Conservation (phyloP, 306 rosid species). For the Cicer arietinum region DNA sequence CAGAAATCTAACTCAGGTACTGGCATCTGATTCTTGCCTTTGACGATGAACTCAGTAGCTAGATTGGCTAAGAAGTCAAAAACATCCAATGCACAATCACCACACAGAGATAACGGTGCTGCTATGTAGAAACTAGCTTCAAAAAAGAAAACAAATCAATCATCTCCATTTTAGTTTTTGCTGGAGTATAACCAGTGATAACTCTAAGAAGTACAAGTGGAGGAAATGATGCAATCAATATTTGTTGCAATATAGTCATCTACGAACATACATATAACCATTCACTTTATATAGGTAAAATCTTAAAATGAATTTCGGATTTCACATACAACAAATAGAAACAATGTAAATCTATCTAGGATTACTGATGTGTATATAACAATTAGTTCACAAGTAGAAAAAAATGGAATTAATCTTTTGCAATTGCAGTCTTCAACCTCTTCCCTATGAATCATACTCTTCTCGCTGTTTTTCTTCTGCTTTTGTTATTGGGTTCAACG, state of each 20-base stretch:
- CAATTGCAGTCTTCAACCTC: slow-evolving; percentile 11
- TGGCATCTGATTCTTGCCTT: slow-evolving; percentile 70
- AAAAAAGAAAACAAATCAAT: slow-evolving; percentile 52
- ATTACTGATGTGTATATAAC: slow-evolving; percentile 2
- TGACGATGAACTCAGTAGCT: slow-evolving; percentile 67
- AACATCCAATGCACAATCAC: slow-evolving; percentile 66
- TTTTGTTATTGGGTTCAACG: slow-evolving; percentile 19
- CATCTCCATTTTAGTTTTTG: slow-evolving; percentile 36
- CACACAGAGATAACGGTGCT: slow-evolving; percentile 86
- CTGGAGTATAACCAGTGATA: slow-evolving; percentile 32
- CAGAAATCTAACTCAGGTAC: slow-evolving; percentile 58
- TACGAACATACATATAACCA: slow-evolving; percentile 6
- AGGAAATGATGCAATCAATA: slow-evolving; percentile 16
- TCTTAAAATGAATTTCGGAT: slow-evolving; percentile 20
- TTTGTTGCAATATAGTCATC: background rate
- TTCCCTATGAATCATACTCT: background rate
- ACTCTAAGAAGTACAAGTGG: slow-evolving; percentile 12
- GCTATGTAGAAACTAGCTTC: slow-evolving; percentile 81
- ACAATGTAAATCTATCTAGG: slow-evolving; percentile 9
- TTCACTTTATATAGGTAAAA: slow-evolving; percentile 11
- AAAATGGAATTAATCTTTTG: slow-evolving; percentile 19
- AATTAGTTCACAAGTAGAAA: slow-evolving; percentile 11
- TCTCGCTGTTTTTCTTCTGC: background rate
- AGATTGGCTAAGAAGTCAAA: slow-evolving; percentile 53
- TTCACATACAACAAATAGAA: slow-evolving; percentile 19